These are phyloP conservation scores for Quercus cerris DNA, from an alignment of 306 rosid species.

Conservation along the genomic window DNA sequence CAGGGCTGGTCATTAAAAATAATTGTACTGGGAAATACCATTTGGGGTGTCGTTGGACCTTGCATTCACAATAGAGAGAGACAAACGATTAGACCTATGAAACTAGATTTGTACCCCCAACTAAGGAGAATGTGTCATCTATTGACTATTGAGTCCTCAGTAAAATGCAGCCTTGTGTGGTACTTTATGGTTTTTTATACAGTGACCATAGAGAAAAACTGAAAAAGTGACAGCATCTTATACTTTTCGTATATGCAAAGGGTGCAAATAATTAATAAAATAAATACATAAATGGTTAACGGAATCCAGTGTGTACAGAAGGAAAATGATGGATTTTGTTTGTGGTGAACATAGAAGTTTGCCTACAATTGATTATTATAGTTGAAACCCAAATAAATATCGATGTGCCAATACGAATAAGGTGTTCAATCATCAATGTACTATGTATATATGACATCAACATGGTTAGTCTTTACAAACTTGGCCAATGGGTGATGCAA, in stretches of 20 bases:
- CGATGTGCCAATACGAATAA: too few relatives aligned
- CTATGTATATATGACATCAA: too few relatives aligned
- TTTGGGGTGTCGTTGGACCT: neutral
- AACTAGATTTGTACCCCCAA: neutral
- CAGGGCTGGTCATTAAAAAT: slow-evolving; percentile 3
- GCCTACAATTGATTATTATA: neutral
- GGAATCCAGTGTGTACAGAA: neutral
- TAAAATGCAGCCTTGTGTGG: neutral
- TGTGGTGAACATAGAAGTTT: neutral
- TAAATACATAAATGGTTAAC: neutral
- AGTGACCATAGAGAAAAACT: neutral
- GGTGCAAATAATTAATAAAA: too few relatives aligned
- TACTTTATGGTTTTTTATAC: neutral
- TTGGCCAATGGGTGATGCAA: too few relatives aligned
- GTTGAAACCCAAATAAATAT: too few relatives aligned
- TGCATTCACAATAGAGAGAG: neutral
- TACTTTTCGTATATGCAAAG: too few relatives aligned
- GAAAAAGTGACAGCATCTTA: neutral
- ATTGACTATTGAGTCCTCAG: neutral
- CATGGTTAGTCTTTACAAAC: too few relatives aligned
- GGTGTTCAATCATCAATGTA: too few relatives aligned
- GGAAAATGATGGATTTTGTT: neutral
- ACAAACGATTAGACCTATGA: neutral
- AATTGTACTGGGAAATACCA: neutral
- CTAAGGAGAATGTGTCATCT: neutral